phyloP scores from a whole-genome alignment of 2,329 filamentous ascomycete species.

The Diaporthe helianthi region DNA sequence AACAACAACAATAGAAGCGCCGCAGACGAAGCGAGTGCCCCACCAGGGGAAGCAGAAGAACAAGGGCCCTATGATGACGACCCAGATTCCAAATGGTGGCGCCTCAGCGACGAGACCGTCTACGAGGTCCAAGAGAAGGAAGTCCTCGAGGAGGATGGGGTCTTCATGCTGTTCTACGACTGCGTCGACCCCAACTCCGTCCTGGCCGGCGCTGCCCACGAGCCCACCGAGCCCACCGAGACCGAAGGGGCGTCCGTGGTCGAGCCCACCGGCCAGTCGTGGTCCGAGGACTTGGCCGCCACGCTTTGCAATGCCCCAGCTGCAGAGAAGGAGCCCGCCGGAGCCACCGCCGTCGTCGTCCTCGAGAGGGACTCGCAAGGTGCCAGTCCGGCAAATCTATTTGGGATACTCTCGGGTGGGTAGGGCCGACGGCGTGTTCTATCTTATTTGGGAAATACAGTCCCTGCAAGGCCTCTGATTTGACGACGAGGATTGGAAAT shows the following conservation, averaged over 20 bases:
- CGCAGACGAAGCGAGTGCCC: conserved; percentile 36
- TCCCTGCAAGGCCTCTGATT: not conserved
- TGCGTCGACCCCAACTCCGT: conserved; percentile 64
- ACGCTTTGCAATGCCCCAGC: conserved; percentile 28
- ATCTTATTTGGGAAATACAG: not conserved
- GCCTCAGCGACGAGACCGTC: conserved; percentile 89
- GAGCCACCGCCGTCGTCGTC: too few species aligned
- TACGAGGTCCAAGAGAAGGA: conserved; percentile 73
- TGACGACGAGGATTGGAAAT: not conserved
- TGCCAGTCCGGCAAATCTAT: conserved; percentile 12
- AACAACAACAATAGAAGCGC: conserved; percentile 20
- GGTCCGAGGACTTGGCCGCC: conserved; percentile 19
- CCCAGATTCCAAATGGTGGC: conserved; percentile 76
- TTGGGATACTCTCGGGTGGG: conserved; percentile 12
- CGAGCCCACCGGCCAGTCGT: not conserved
- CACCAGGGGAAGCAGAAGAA: not conserved
- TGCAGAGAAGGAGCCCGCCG: not conserved
- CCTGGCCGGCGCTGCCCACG: conserved; percentile 37
- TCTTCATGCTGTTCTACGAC: conserved; percentile 99
- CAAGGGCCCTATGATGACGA: conserved; percentile 36
- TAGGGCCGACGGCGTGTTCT: not conserved
- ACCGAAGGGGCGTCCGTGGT: not conserved
- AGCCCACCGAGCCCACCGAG: not conserved
- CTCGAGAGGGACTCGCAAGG: not conserved
- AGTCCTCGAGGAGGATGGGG: conserved; percentile 78